Evolutionary conservation across 768 basidiomycete species (phyloP), one percentile per base, ranked within the genome.

Genomic region (Rossbeevera mucosa): DNA sequence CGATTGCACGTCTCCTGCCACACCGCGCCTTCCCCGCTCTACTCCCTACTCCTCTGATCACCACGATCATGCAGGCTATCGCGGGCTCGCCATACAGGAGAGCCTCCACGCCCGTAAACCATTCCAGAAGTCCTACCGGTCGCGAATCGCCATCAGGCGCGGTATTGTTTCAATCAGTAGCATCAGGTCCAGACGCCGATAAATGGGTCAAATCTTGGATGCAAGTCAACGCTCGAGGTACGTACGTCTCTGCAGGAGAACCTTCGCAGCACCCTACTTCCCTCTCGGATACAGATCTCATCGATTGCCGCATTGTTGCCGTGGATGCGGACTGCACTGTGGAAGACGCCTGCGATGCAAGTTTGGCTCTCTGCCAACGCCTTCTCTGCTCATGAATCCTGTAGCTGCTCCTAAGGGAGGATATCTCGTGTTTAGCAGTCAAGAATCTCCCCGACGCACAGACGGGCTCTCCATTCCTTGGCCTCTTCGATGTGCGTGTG

Each of bases 311-410:
- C 3, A 76, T 91, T 44, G 79, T 88, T 14, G 72, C 75, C 24
- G 76, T 91, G 9, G 82, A 83, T 50, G 80, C 80, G n/a, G 81
- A 88, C 42, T 81, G 78, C 7, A 83, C 79, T 45, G 90, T 92
- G 16, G 89, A 92, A 65, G 85, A 88, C 41, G 88, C 89, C 12
- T 91, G 88, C 62, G 88, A 89, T 57, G 89, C 86, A 61, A 61
- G 77, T 71, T 42, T 44, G 21, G 11, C 20, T 18, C 22, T 29
- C 40, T 7, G 12, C 30, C 44, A 47, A 29, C 25, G 13, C n/a
- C 20, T 16, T 25, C 41, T 24, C 33, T 29, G 24, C 41, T 57
- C 38, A 55, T 31, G 24, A 21, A 43, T 44, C 44, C 8, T 45
- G 6, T 29, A 90, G 89, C 62, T 78, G 5, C 74, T 91, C 18